These are phyloP conservation scores for Rhynchosporium graminicola DNA, from an alignment of 2,329 filamentous ascomycete genomes.

Conservation along the genomic window DNA sequence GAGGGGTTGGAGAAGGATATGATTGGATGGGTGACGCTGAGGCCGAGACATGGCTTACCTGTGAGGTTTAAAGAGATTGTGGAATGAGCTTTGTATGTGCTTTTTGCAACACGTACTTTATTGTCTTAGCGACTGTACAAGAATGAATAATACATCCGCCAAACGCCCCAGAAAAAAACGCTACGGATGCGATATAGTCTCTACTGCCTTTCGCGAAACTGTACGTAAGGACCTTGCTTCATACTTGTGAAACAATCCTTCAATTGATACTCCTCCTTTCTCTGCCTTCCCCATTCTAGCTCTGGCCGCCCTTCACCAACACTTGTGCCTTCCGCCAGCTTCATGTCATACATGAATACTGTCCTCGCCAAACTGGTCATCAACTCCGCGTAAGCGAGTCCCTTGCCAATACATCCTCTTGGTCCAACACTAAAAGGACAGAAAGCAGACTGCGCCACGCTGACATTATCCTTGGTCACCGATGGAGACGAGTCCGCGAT, in stretches of 20 bases:
- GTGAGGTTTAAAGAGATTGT: not conserved
- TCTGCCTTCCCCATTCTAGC: constrained; percentile 56
- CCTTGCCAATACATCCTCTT: constrained; percentile 36
- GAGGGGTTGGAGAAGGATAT: constrained; percentile 60
- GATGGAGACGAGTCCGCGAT: constrained; percentile 34
- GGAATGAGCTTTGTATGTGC: not conserved
- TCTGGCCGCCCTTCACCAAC: constrained; percentile 30
- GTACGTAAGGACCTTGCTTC: constrained; percentile 70
- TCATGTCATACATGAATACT: constrained; percentile 34
- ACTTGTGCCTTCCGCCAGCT: constrained; percentile 31
- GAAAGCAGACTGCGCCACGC: constrained; percentile 30
- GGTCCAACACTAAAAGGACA: constrained; percentile 35
- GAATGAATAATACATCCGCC: constrained; percentile 2
- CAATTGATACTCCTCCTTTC: constrained; percentile 65
- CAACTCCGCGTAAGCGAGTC: constrained; percentile 33
- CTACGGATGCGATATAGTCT: not conserved
- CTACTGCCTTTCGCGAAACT: constrained; percentile 50
- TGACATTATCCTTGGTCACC: constrained; percentile 30
- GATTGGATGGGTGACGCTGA: constrained; percentile 11
- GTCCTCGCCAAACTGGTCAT: constrained; percentile 30
- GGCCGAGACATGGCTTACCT: constrained; percentile 2
- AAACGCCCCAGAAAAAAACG: not conserved
- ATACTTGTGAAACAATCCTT: constrained; percentile 72
- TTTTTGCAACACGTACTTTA: not conserved
- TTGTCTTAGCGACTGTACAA: not conserved